Evolutionary conservation across 441 rosid genomes (phyloP).

Genomic region (Pelargonium citronellum): DNA sequence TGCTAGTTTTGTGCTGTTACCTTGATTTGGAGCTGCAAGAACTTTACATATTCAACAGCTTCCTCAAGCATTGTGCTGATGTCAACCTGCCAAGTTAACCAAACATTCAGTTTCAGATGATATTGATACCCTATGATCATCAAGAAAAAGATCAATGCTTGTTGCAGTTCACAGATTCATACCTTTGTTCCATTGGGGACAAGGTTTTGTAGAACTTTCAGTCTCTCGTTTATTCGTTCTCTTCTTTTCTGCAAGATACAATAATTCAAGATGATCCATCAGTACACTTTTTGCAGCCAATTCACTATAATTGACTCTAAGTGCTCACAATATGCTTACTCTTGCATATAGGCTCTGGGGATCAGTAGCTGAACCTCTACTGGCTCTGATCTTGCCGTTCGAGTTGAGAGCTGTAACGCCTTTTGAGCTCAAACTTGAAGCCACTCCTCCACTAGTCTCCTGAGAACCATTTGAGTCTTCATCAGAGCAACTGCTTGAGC

Average conservation of each 20-base stretch:
- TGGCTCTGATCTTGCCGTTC: constrained; percentile 52
- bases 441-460: constrained; percentile 35
- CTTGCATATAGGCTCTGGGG: constrained; percentile 77
- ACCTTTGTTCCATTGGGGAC: constrained; percentile 84
- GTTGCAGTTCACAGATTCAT: background rate
- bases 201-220: constrained; percentile 56
- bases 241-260: constrained; percentile 58
- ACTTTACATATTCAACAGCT: constrained; percentile 67
- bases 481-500: constrained; percentile 49
- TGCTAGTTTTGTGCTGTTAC: constrained; percentile 22
- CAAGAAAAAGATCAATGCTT: background rate
- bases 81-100: constrained; percentile 45
- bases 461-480: constrained; percentile 47
- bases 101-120: background rate
- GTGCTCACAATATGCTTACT: constrained; percentile 23
- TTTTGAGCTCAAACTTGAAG: constrained; percentile 30
- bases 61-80: constrained; percentile 83
- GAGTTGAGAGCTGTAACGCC: constrained; percentile 34
- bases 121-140: background rate
- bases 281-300: constrained; percentile 6
- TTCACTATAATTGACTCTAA: background rate
- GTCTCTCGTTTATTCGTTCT: constrained; percentile 65
- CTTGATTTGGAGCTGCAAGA: constrained; percentile 79
- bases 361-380: constrained; percentile 62
- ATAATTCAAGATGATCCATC: background rate